Evolutionary conservation across 2,329 filamentous ascomycete genomes (phyloP).

Genomic region (Alternaria sp.): DNA sequence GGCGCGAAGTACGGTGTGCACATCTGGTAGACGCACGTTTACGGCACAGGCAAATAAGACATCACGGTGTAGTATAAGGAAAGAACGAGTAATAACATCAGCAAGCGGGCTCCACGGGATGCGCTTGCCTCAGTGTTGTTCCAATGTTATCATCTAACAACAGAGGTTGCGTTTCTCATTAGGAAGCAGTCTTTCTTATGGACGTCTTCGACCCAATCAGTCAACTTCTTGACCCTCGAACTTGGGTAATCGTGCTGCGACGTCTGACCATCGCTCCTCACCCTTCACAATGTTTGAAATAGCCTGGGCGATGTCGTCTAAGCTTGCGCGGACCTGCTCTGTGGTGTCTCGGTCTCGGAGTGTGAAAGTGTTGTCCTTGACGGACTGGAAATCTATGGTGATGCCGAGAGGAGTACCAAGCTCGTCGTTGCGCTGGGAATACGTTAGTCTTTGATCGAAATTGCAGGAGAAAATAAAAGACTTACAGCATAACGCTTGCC

Average conservation of each 20-base stretch:
- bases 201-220: conserved; percentile 16
- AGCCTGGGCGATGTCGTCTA: conserved; percentile 80
- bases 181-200: background rate
- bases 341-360: conserved; percentile 87
- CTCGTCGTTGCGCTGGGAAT: conserved; percentile 80
- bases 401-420: conserved; percentile 92
- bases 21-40: background rate
- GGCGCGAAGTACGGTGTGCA: conserved; percentile 5
- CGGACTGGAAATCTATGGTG: conserved; percentile 93
- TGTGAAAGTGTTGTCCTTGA: conserved; percentile 86
- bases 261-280: conserved; percentile 72
- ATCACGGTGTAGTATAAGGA: background rate
- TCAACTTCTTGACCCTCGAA: conserved; percentile 67
- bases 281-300: conserved; percentile 70
- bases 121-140: background rate
- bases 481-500: conserved; percentile 78
- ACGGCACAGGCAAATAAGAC: background rate
- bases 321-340: conserved; percentile 83
- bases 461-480: background rate
- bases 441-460: conserved; percentile 26
- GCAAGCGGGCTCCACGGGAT: background rate
- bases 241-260: conserved; percentile 79
- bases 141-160: background rate
- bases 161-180: background rate
- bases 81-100: background rate